Evolutionary conservation across 2,329 filamentous ascomycete species (phyloP).

Genomic region (Didymella sp.): DNA sequence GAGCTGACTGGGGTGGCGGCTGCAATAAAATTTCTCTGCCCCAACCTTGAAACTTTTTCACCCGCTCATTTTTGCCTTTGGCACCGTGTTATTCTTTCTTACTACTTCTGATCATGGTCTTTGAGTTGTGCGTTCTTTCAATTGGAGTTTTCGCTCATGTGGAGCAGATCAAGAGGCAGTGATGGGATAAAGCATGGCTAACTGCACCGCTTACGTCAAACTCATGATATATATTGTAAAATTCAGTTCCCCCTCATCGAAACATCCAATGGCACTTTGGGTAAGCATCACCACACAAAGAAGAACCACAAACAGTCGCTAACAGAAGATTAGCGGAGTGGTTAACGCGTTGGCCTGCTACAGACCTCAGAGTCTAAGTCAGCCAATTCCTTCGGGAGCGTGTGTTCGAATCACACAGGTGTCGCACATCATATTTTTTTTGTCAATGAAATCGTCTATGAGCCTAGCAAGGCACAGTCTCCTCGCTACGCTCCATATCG

Average conservation of each 20-base stretch:
- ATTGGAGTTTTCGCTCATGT: no score
- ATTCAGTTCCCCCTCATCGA: not conserved
- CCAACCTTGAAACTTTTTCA: not conserved
- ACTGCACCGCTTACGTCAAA: not conserved
- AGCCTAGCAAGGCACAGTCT: no score
- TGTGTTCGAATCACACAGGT: constrained; percentile 40
- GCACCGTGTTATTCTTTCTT: not conserved
- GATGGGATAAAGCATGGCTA: no score
- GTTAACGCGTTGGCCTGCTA: constrained; percentile 41
- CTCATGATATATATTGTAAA: not conserved
- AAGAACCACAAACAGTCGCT: constrained; percentile 7
- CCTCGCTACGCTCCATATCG: not conserved
- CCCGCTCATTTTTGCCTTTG: not conserved
- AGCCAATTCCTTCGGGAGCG: constrained; percentile 42
- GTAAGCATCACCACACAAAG: constrained; percentile 11
- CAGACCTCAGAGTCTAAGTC: not conserved
- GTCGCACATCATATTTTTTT: not conserved
- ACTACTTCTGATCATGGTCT: not conserved
- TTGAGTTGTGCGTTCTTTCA: no score
- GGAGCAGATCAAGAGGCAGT: no score
- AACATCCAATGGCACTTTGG: constrained; percentile 10
- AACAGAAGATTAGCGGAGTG: constrained; percentile 22
- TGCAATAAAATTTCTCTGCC: not conserved
- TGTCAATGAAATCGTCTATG: no score
- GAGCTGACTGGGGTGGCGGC: not conserved